Evolutionary conservation across 768 basidiomycete species (phyloP).

Genomic region (Suillus americanus): DNA sequence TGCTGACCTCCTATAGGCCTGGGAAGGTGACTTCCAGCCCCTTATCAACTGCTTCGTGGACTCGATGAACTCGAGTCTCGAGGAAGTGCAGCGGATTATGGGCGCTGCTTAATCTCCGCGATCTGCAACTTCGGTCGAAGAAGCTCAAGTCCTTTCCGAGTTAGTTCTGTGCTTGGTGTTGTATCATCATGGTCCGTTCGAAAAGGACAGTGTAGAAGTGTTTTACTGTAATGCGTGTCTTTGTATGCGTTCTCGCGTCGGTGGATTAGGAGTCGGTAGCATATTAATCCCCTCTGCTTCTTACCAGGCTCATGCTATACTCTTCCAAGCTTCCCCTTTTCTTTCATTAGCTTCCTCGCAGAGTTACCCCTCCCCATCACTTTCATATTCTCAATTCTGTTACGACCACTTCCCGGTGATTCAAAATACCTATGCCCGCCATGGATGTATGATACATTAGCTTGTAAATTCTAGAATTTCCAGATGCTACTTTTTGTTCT

Average conservation of each 20-base stretch:
- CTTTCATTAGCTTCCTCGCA: not conserved
- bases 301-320: not conserved
- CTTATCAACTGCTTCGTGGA: constrained; percentile 32
- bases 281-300: not conserved
- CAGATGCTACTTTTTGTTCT: not conserved
- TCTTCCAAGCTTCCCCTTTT: not conserved
- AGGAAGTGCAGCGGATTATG: constrained; percentile 32
- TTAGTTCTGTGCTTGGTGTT: not conserved
- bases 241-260: not conserved
- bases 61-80: constrained; percentile 22
- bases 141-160: not conserved
- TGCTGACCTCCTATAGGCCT: constrained; percentile 21
- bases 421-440: not conserved
- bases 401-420: not conserved
- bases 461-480: not conserved
- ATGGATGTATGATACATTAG: not conserved
- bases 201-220: not conserved
- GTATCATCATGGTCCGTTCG: not conserved
- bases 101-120: not conserved
- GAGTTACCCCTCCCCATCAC: not conserved
- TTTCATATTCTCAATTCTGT: not conserved
- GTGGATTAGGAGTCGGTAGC: not conserved
- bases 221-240: not conserved
- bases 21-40: constrained; percentile 35
- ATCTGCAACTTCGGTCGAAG: not conserved